phyloP scores from a whole-genome alignment of 192 early-diverging fungal species.

The Backusella circina region DNA sequence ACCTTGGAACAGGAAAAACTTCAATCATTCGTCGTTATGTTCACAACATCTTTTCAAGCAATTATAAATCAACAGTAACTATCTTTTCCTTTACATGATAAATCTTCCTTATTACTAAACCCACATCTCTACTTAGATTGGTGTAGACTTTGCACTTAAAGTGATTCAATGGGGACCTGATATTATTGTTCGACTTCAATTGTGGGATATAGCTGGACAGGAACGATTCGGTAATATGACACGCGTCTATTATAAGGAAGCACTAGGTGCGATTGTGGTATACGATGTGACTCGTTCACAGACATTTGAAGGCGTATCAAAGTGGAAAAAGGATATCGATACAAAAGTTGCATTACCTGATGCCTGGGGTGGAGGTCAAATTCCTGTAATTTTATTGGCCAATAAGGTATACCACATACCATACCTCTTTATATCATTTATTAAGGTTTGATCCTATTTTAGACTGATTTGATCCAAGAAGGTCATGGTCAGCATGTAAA shows the following conservation, averaged over 20 bases:
- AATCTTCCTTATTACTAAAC: too few species aligned
- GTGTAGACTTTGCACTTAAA: slow-evolving; percentile 62
- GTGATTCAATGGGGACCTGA: slow-evolving; percentile 53
- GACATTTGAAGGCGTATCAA: slow-evolving; percentile 51
- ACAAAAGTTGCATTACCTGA: slow-evolving; percentile 50
- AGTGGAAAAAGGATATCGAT: slow-evolving; percentile 60
- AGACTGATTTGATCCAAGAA: slow-evolving; percentile 45
- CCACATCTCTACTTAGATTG: too few species aligned
- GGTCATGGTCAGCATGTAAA: slow-evolving; percentile 23
- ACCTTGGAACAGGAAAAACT: slow-evolving; percentile 57
- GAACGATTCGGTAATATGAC: slow-evolving; percentile 59
- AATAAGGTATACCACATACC: slow-evolving; percentile 48
- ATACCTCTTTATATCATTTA: not conserved
- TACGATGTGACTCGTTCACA: slow-evolving; percentile 55
- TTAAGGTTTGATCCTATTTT: not conserved
- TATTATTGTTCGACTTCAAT: slow-evolving; percentile 51
- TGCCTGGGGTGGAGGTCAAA: slow-evolving; percentile 44
- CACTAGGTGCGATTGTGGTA: slow-evolving; percentile 53
- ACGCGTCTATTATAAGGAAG: slow-evolving; percentile 59
- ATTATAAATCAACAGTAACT: slow-evolving; percentile 58
- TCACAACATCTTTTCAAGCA: slow-evolving; percentile 51
- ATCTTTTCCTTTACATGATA: not conserved
- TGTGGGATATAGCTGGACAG: slow-evolving; percentile 66
- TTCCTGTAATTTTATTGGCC: slow-evolving; percentile 51
- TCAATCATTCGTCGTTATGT: slow-evolving; percentile 61